Percentiles rank a stretch among this genome's conserved stretches.
These are phyloP conservation scores for Eutrema yunnanense DNA, from an alignment of 345 rosid species.

Conservation along the genomic window DNA sequence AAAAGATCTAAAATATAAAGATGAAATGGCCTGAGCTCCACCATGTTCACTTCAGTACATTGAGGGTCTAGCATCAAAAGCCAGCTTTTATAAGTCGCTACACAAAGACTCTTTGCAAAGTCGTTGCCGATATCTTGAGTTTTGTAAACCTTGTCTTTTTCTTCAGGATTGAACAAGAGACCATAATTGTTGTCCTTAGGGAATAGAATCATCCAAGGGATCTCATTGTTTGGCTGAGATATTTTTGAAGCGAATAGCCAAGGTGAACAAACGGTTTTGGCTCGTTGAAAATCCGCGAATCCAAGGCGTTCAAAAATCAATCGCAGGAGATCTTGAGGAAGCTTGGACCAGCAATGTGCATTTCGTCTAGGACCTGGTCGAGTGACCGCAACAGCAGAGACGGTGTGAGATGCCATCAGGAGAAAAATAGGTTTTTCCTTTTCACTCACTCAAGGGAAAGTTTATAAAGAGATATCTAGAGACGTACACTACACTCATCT, in stretches of 20 bases:
- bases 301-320: neutral
- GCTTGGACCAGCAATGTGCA: neutral
- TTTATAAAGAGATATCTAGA: too few species aligned
- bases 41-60: too few species aligned
- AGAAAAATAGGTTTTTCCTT: too few species aligned
- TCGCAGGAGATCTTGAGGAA: neutral
- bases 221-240: neutral
- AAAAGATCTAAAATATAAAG: neutral
- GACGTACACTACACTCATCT: too few species aligned
- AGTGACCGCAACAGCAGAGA: neutral
- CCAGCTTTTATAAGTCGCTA: neutral
- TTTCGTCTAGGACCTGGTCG: neutral
- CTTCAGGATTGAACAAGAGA: neutral
- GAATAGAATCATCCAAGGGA: neutral
- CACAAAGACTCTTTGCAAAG: neutral
- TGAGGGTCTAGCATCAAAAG: neutral
- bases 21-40: too few species aligned
- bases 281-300: neutral
- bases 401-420: too few species aligned
- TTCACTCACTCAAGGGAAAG: too few species aligned
- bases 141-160: neutral
- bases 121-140: neutral
- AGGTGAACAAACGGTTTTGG: neutral
- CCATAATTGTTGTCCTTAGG: neutral
- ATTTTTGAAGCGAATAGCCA: neutral